Percentiles rank a stretch among this genome's conserved stretches.
These are phyloP conservation scores for Tuctoria greenei DNA, from an alignment of 176 grass and related monocot species.

Conservation along the genomic window DNA sequence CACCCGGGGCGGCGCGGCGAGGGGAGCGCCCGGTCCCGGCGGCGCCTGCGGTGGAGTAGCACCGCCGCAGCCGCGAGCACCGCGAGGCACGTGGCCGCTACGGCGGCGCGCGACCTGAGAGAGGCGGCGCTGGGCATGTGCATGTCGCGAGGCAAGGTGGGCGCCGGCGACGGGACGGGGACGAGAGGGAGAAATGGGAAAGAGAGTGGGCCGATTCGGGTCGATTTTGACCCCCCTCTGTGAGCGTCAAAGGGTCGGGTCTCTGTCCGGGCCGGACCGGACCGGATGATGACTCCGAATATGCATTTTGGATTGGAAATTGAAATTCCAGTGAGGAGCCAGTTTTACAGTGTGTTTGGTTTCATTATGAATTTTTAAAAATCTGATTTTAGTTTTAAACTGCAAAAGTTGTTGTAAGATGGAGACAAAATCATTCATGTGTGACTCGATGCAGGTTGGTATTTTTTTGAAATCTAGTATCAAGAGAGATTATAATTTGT, in stretches of 20 bases:
- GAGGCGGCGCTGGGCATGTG: constrained; percentile 36
- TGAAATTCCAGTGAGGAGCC: no score
- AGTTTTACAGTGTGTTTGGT: no score
- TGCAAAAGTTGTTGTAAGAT: no score
- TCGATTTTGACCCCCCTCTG: background rate
- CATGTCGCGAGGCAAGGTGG: constrained; percentile 34
- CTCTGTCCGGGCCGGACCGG: background rate
- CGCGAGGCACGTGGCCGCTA: constrained; percentile 30
- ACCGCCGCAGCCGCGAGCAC: constrained; percentile 38
- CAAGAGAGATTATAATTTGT: no score
- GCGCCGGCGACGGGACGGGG: background rate
- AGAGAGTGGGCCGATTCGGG: background rate
- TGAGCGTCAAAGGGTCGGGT: background rate
- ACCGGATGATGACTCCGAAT: no score
- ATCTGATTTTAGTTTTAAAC: no score
- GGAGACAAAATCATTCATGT: no score
- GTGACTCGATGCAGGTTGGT: no score
- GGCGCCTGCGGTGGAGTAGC: constrained; percentile 41
- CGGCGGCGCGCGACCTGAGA: constrained; percentile 41
- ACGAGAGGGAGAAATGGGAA: background rate
- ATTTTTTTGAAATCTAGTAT: no score
- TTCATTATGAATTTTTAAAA: no score
- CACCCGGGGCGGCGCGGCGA: constrained; percentile 17
- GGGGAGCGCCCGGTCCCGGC: background rate
- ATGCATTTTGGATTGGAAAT: no score